A percentile compares a stretch with the other conserved stretches of the same genome.
These are phyloP conservation scores for Tuber microsphaerosporum DNA, from an alignment of 495 filamentous ascomycete genomes.

Conservation along the genomic window DNA sequence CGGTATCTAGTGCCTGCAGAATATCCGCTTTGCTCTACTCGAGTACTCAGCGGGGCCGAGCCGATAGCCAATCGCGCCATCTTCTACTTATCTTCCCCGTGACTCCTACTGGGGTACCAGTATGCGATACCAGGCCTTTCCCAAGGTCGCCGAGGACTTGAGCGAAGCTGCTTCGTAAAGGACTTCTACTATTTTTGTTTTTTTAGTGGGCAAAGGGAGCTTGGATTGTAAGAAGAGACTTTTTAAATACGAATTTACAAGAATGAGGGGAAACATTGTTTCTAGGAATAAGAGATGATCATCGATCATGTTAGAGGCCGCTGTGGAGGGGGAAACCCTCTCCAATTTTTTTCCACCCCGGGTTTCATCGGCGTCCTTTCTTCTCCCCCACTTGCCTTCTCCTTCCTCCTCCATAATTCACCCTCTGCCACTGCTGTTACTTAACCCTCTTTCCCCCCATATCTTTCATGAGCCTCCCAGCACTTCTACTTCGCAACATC, in stretches of 20 bases:
- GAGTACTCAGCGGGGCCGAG: neutral
- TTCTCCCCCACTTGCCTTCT: neutral
- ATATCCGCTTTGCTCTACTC: neutral
- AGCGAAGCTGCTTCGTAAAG: neutral
- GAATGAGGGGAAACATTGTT: too few species aligned
- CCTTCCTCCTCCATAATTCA: neutral
- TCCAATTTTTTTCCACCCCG: neutral
- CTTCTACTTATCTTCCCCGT: neutral
- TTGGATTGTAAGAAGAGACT: neutral
- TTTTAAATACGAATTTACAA: neutral
- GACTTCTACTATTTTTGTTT: neutral
- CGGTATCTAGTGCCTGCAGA: neutral
- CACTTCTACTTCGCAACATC: slow-evolving; percentile 7
- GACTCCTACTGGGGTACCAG: neutral
- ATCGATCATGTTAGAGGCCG: neutral
- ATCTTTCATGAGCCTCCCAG: neutral
- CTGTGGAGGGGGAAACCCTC: neutral
- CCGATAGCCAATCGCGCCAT: neutral
- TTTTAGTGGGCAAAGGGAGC: neutral
- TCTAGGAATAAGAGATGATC: neutral
- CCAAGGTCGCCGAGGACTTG: neutral
- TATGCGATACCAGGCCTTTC: neutral
- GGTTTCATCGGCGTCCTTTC: neutral
- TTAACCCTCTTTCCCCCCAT: neutral
- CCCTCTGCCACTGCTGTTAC: neutral